Conservation (phyloP, 1,284 basidiomycete species). For the Stygiomarasmius scandens region DNA sequence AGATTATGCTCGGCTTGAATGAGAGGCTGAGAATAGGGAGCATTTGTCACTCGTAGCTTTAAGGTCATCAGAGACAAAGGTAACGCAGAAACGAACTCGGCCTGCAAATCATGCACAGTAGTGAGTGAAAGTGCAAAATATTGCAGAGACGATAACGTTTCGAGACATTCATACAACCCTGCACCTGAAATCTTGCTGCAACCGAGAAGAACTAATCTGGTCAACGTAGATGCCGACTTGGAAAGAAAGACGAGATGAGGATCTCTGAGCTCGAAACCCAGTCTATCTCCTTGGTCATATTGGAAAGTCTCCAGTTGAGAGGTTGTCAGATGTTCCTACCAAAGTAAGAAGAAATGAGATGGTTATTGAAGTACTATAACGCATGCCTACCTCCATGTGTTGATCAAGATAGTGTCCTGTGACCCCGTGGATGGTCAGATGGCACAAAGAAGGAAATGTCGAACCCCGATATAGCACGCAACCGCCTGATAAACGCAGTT, state of each 20-base stretch:
- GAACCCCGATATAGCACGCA: conserved; percentile 23
- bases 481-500: conserved; percentile 40
- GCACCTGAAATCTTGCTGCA: conserved; percentile 36
- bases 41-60: conserved; percentile 39
- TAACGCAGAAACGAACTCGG: conserved; percentile 37
- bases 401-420: conserved; percentile 41
- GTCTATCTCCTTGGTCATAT: conserved; percentile 35
- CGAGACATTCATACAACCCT: conserved; percentile 32
- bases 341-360: neutral
- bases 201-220: conserved; percentile 40
- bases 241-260: conserved; percentile 35
- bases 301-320: conserved; percentile 36
- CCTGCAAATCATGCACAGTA: conserved; percentile 37
- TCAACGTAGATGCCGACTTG: conserved; percentile 28
- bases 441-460: conserved; percentile 29
- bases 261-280: conserved; percentile 43
- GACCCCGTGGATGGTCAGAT: conserved; percentile 35
- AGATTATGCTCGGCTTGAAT: conserved; percentile 34
- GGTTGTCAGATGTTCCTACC: conserved; percentile 22
- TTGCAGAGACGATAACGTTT: conserved; percentile 30
- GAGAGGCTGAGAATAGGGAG: conserved; percentile 33
- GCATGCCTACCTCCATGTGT: conserved; percentile 19
- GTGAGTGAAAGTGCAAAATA: conserved; percentile 41
- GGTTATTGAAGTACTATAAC: neutral
- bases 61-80: conserved; percentile 31